Conservation (phyloP, 140 eudicot genomes). For the Bidens hawaiensis region DNA sequence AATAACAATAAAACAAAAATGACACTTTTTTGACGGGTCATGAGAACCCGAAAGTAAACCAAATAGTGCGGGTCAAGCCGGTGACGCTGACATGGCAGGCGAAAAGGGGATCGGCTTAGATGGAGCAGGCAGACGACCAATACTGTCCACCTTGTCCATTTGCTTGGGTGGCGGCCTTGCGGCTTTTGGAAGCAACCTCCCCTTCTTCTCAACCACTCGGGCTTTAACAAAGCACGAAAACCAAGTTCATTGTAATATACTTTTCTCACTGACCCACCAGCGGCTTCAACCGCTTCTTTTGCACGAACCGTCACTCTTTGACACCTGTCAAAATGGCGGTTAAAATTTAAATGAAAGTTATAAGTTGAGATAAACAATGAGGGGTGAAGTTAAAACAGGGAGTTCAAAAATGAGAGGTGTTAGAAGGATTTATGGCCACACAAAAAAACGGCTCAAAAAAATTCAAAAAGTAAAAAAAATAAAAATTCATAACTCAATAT, state of each 20-base stretch:
- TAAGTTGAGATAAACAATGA: not conserved
- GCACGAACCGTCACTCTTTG: slow-evolving; percentile 89
- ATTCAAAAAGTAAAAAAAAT: too few relatives aligned
- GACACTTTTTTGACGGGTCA: not conserved
- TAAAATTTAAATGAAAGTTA: not conserved
- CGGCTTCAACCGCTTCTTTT: slow-evolving; percentile 88
- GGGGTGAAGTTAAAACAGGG: too few relatives aligned
- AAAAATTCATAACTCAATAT: too few relatives aligned
- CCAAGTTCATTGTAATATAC: slow-evolving; percentile 85
- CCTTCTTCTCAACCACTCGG: slow-evolving; percentile 96
- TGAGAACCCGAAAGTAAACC: not conserved
- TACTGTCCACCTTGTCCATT: slow-evolving; percentile 84
- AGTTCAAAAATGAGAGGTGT: too few relatives aligned
- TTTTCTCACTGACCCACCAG: slow-evolving; percentile 87
- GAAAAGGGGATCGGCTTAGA: slow-evolving; percentile 76
- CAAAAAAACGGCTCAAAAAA: too few relatives aligned
- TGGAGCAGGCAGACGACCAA: slow-evolving; percentile 96
- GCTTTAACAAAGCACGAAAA: slow-evolving; percentile 72
- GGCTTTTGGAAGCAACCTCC: slow-evolving; percentile 76
- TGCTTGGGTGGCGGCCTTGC: too few relatives aligned
- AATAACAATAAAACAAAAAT: slow-evolving; percentile 3
- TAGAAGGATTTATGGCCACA: too few relatives aligned
- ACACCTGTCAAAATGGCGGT: slow-evolving; percentile 63
- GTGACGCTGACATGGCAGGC: not conserved
- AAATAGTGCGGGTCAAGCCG: slow-evolving; percentile 11